Base-by-base conservation (phyloP, 2,329 filamentous ascomycete species). In the Xylariaceae sp. region DNA sequence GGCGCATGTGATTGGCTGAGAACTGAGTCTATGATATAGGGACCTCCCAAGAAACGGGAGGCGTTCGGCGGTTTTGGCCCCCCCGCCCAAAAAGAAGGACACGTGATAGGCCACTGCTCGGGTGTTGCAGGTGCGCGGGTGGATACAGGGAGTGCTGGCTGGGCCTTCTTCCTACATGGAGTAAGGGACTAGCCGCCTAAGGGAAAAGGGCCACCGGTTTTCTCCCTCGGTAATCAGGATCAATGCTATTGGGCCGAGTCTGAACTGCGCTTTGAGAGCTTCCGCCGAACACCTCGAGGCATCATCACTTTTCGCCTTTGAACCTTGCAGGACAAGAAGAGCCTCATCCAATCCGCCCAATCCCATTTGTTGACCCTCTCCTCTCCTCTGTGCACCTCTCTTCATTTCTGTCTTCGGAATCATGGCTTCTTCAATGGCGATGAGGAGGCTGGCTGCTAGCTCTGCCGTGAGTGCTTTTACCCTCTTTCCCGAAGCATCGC, bases 371-470 rank as follows among this genome's bases (percentile, higher is more conserved):
- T 36, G 40, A 44, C 42, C 42, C 38, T 48, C 33, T 40, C 52
- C 49, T 38, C 43, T 35, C 45, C 34, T 38, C 43, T 45, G 37
- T 42, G 41, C 30, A 34, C 39, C 17, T 34, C 37, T 11, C 11
- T 11, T 11, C 22, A 11, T 26, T 11, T 26, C 11, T 6, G 11
- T 26, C 22, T 11, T 11, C 36, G 36, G 34, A 41, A 62, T 51
- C 57, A 81, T 76, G 71, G 77, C 79, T 66, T 79, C 78, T 64
- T 77, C 76, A 68, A 79, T 81, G 71, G 76, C 77, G 62, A 69
- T 81, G 73, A 77, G 78, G 66, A 76, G 76, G 64, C 65, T 82
- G 60, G 69, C 73, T 62, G 62, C 71, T 59, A 69, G 69, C 63
- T 68, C 76, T 67, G 65, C 75, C 56, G 78, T 81, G 62, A 62